Base-by-base conservation (phyloP, 2,329 filamentous ascomycete species). In the Lithohypha guttulata region DNA sequence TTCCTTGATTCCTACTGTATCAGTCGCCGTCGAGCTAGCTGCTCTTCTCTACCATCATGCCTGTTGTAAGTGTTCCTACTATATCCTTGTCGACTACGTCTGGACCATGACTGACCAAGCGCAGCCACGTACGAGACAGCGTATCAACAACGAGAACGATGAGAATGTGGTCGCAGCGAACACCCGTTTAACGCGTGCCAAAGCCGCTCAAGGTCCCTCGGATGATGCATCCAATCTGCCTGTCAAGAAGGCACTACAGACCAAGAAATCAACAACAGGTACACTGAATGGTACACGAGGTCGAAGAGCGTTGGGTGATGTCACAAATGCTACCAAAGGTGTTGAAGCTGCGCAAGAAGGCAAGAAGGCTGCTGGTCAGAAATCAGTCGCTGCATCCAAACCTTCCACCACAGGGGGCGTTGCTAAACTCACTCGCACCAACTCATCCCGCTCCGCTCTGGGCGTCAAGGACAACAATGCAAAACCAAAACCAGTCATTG, bases 81-180 rank as follows among this genome's bases (percentile, higher is more conserved):
- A 10, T n/a, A n/a, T n/a, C n/a, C n/a, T n/a, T n/a, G n/a, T n/a
- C n/a, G n/a, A n/a, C n/a, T n/a, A n/a, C n/a, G n/a, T n/a, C n/a
- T n/a, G n/a, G n/a, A n/a, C n/a, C n/a, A n/a, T n/a, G n/a, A n/a
- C n/a, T n/a, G n/a, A n/a, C n/a, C n/a, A n/a, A n/a, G n/a, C 45
- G 50, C 56, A 80, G 81, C 74, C 71, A 69, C 81, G 83, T 63
- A 70, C 77, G 55, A 76, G 81, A 63, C 74, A 78, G 60, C 74
- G 78, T 60, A 73, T 81, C 55, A 81, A 81, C 50, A 91, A 93
- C 63, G 87, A 95, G 70, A 95, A 95, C 59, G 89, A 95, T 61
- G 91, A 95, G 69, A 93, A 94, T 61, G 74, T 64, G 49, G 66
- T 53, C 15, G 63, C 61, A 43, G 64, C 70, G 43, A 78, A 82